Evolutionary conservation across 371 early-diverging fungal genomes (phyloP).

Genomic region (Mucor velutinosus): DNA sequence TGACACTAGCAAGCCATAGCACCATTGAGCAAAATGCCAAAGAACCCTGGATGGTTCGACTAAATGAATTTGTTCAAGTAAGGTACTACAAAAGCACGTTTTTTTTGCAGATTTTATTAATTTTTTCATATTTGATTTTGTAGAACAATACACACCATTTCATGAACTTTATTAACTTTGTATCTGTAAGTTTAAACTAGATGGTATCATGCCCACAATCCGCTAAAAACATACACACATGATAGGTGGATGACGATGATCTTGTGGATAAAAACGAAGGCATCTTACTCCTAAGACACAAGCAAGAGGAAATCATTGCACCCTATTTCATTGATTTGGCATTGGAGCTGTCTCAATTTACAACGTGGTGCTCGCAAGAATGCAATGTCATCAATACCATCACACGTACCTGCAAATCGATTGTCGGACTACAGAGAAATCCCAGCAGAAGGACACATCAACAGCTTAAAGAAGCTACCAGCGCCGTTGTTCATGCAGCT

Average conservation of each 20-base stretch:
- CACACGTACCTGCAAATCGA: constrained; percentile 18
- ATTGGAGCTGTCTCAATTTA: constrained; percentile 30
- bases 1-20: constrained; percentile 71
- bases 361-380: constrained; percentile 23
- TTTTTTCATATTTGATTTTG: constrained; percentile 1
- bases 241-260: constrained; percentile 4
- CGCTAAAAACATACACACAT: not conserved
- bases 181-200: constrained; percentile 25
- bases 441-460: not conserved
- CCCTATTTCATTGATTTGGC: constrained; percentile 32
- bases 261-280: not conserved
- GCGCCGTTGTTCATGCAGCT: not conserved
- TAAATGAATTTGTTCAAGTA: constrained; percentile 62
- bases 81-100: not conserved
- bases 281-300: constrained; percentile 14
- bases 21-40: constrained; percentile 73
- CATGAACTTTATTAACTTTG: constrained; percentile 36
- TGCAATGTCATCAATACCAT: constrained; percentile 11
- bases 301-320: constrained; percentile 21
- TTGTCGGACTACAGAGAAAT: constrained; percentile 3
- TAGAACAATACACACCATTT: constrained; percentile 38
- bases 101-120: constrained; percentile 7
- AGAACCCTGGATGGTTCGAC: constrained; percentile 78
- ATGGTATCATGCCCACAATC: not conserved
- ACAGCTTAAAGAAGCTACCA: not conserved